Conservation (phyloP, 1,284 basidiomycete species). For the Phellopilus nigrolimitatus region DNA sequence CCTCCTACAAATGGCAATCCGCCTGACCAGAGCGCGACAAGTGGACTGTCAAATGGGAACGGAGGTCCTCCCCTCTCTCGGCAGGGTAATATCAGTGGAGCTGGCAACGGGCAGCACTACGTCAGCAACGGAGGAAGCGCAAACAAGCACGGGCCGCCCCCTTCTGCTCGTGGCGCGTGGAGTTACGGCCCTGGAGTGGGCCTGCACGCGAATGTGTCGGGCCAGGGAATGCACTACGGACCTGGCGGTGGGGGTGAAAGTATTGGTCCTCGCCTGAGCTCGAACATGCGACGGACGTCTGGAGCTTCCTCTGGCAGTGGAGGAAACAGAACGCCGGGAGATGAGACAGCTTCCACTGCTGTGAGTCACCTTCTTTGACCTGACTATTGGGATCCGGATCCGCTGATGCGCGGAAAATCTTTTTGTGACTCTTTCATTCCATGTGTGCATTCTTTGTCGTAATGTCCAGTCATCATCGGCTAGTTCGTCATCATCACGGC, state of each 20-base stretch:
- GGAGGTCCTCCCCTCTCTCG: slow-evolving; percentile 16
- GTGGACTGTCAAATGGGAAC: slow-evolving; percentile 12
- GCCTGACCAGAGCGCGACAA: slow-evolving; percentile 1
- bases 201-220: slow-evolving; percentile 21
- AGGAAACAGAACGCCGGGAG: slow-evolving; percentile 58
- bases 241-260: slow-evolving; percentile 33
- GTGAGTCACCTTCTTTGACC: slow-evolving; percentile 43
- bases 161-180: slow-evolving; percentile 52
- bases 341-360: slow-evolving; percentile 68
- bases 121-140: slow-evolving; percentile 22
- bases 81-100: slow-evolving; percentile 8
- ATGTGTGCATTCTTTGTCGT: slow-evolving; percentile 13
- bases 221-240: slow-evolving; percentile 24
- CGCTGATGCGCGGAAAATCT: slow-evolving; percentile 1
- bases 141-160: slow-evolving; percentile 37
- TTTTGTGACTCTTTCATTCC: slow-evolving; percentile 12
- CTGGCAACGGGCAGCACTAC: slow-evolving; percentile 10
- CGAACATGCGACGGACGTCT: slow-evolving; percentile 41
- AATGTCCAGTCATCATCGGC: slow-evolving; percentile 57
- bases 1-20: slow-evolving; percentile 14
- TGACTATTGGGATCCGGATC: slow-evolving; percentile 18
- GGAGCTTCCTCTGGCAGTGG: slow-evolving; percentile 44
- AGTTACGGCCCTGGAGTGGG: slow-evolving; percentile 59
- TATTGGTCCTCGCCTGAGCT: slow-evolving; percentile 59
- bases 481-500: slow-evolving; percentile 70